Evolutionary conservation across 176 grass and related monocot species (phyloP).

Genomic region (Triticum turgidum): DNA sequence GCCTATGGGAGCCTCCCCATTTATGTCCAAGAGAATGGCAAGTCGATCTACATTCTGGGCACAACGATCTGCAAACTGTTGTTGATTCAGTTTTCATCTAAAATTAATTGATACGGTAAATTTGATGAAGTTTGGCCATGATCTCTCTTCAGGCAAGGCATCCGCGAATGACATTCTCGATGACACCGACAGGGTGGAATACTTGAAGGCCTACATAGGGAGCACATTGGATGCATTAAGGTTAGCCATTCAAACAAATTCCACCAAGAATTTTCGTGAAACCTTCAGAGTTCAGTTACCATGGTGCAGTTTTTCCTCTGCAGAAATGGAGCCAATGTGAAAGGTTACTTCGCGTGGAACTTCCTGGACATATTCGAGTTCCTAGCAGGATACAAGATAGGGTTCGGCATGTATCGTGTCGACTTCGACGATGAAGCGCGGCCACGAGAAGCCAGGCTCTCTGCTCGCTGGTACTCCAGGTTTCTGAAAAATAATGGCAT

Average conservation of each 20-base stretch:
- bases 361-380: constrained; percentile 70
- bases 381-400: constrained; percentile 32
- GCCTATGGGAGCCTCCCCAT: too few species aligned
- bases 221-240: constrained; percentile 47
- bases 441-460: constrained; percentile 48
- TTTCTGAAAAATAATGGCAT: constrained; percentile 38
- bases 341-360: constrained; percentile 61
- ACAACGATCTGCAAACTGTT: neutral
- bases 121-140: neutral
- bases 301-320: neutral
- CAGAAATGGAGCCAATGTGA: constrained; percentile 67
- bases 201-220: constrained; percentile 48
- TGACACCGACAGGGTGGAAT: constrained; percentile 60
- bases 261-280: neutral
- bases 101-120: neutral
- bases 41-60: constrained; percentile 4
- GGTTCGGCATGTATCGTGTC: constrained; percentile 61
- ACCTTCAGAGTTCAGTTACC: neutral
- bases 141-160: neutral
- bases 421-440: constrained; percentile 43
- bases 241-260: neutral
- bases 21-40: neutral
- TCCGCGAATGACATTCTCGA: constrained; percentile 31
- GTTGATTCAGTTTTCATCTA: neutral
- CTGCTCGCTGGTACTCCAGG: constrained; percentile 51